These are phyloP conservation scores for Picea glauca DNA, from an alignment of 75 land plant species.

Conservation along the genomic window DNA sequence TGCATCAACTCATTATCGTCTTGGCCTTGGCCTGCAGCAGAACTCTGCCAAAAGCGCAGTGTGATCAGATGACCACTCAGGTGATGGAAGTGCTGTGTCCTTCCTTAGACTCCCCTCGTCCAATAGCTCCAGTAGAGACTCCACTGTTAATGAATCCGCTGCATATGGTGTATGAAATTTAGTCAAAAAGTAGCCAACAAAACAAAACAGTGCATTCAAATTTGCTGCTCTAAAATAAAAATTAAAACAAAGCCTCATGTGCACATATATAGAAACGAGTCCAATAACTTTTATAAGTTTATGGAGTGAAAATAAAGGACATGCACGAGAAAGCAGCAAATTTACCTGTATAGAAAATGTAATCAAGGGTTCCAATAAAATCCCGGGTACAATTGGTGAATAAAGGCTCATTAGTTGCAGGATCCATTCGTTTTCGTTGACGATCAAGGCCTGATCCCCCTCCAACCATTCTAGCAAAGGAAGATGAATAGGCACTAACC, in stretches of 20 bases:
- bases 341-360: conserved; percentile 33
- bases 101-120: conserved; percentile 14
- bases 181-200: not conserved
- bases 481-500: conserved; percentile 36
- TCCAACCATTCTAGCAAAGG: conserved; percentile 26
- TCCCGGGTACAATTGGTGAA: conserved; percentile 37
- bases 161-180: not conserved
- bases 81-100: conserved; percentile 18
- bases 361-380: conserved; percentile 33
- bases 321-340: not conserved
- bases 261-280: not conserved
- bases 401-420: conserved; percentile 20
- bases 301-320: not conserved
- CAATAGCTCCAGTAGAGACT: conserved; percentile 18
- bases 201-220: not conserved
- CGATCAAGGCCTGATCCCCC: conserved; percentile 17
- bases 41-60: conserved; percentile 17
- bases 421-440: conserved; percentile 25
- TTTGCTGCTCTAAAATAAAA: not conserved
- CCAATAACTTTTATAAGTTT: not conserved
- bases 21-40: conserved; percentile 10
- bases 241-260: not conserved
- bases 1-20: no score
- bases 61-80: conserved; percentile 19
- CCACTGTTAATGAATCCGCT: conserved; percentile 16